Percentiles rank a stretch among this genome's conserved stretches.
These are phyloP conservation scores for Canna indica DNA, from an alignment of 176 grass and related monocot genomes.

Conservation along the genomic window DNA sequence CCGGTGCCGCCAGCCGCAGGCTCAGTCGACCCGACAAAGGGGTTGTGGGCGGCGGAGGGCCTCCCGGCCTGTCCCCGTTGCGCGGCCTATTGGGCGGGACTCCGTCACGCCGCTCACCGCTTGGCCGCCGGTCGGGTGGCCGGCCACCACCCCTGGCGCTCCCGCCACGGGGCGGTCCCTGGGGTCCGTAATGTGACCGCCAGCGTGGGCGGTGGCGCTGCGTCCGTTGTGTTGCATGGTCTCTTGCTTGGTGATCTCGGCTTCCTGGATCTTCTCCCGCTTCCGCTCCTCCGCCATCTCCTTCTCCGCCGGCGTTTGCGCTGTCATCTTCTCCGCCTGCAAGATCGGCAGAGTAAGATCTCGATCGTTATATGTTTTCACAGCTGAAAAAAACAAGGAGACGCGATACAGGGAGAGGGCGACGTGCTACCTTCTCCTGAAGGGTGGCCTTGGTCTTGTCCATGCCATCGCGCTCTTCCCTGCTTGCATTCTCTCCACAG, in stretches of 20 bases:
- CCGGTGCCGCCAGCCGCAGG: constrained; percentile 20
- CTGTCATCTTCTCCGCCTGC: constrained; percentile 56
- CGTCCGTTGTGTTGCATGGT: constrained; percentile 21
- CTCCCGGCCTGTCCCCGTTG: constrained; percentile 25
- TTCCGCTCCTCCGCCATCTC: constrained; percentile 36
- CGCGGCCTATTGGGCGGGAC: constrained; percentile 15
- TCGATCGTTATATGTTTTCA: background rate
- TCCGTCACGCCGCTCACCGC: constrained; percentile 17
- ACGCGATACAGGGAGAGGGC: background rate
- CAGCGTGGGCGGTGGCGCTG: background rate
- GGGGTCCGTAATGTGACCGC: background rate
- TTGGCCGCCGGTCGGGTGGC: constrained; percentile 13
- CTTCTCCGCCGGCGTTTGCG: constrained; percentile 46
- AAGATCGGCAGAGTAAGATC: background rate
- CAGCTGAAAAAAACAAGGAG: too few relatives aligned
- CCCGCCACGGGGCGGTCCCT: constrained; percentile 26
- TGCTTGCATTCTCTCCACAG: background rate
- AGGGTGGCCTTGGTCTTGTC: constrained; percentile 39
- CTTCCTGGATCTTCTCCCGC: constrained; percentile 34
- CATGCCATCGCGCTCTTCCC: background rate
- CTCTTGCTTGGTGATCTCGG: constrained; percentile 35
- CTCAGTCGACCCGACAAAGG: constrained; percentile 22
- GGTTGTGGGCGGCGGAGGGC: constrained; percentile 41
- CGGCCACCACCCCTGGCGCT: constrained; percentile 11
- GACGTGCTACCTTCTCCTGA: constrained; percentile 40